Conservation (phyloP, 805 yeast genomes). For the Spathaspora arborariae region DNA sequence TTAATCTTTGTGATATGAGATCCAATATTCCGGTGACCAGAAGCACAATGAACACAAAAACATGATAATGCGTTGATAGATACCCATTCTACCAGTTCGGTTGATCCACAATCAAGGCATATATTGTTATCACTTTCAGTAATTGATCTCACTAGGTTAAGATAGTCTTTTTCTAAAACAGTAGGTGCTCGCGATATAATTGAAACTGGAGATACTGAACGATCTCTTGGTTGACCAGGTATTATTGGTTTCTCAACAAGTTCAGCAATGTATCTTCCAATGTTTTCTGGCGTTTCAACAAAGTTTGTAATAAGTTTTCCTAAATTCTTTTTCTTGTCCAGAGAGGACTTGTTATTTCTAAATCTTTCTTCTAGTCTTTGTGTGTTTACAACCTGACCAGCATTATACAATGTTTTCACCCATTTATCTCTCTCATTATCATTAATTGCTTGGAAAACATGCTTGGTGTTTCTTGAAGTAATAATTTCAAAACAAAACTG, state of each 20-base stretch:
- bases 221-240: slow-evolving; percentile 9
- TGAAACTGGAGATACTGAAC: slow-evolving; percentile 30
- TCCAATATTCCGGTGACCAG: slow-evolving; percentile 84
- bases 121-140: slow-evolving; percentile 50
- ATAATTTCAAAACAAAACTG: slow-evolving; percentile 69
- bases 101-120: slow-evolving; percentile 80
- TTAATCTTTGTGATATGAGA: slow-evolving; percentile 75
- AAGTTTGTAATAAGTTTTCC: slow-evolving; percentile 1
- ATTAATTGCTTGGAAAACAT: slow-evolving; percentile 70
- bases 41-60: slow-evolving; percentile 81
- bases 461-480: slow-evolving; percentile 62
- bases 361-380: slow-evolving; percentile 13
- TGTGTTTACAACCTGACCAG: slow-evolving; percentile 44
- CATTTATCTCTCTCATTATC: slow-evolving; percentile 67
- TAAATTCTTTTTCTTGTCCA: not conserved
- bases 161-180: slow-evolving; percentile 21
- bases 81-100: slow-evolving; percentile 77
- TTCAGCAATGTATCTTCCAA: slow-evolving; percentile 6
- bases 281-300: not conserved
- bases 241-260: slow-evolving; percentile 13
- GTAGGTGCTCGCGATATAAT: slow-evolving; percentile 21
- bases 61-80: slow-evolving; percentile 70
- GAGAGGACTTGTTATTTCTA: not conserved
- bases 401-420: slow-evolving; percentile 60
- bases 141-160: slow-evolving; percentile 35